phyloP scores from a whole-genome alignment of 352 stramenopile genomes.

The Globisporangium uncinulatum region DNA sequence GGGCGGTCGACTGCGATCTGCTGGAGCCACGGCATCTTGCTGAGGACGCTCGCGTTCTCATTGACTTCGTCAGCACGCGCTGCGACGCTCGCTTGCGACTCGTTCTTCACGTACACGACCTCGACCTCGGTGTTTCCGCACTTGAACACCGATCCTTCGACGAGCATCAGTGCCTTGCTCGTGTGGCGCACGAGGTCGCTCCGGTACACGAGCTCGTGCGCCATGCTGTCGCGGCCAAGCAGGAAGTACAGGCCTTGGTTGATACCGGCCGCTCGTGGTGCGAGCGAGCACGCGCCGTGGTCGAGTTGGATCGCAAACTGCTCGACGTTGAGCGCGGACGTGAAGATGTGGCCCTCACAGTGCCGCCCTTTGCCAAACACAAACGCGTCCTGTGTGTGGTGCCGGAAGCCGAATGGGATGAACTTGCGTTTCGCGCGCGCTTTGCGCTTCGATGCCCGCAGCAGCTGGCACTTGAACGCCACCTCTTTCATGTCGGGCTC shows the following conservation, averaged over 20 bases:
- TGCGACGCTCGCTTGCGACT: slow-evolving; percentile 8
- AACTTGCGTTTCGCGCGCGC: slow-evolving; percentile 34
- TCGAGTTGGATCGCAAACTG: slow-evolving; percentile 66
- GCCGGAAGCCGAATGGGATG: slow-evolving; percentile 48
- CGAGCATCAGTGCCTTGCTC: slow-evolving; percentile 67
- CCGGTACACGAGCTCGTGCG: slow-evolving; percentile 23
- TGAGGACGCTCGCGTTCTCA: slow-evolving; percentile 36
- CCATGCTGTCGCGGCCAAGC: slow-evolving; percentile 42
- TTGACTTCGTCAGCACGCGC: slow-evolving; percentile 28
- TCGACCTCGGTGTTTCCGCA: slow-evolving; percentile 55
- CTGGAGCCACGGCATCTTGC: slow-evolving; percentile 51
- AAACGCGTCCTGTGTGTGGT: slow-evolving; percentile 34
- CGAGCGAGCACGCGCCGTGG: slow-evolving; percentile 50
- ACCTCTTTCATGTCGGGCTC: slow-evolving; percentile 61
- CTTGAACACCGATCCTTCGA: slow-evolving; percentile 60
- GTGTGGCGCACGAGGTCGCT: slow-evolving; percentile 51
- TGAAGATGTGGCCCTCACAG: slow-evolving; percentile 57
- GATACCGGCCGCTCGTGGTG: slow-evolving; percentile 44
- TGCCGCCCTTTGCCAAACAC: slow-evolving; percentile 51
- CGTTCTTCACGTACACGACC: slow-evolving; percentile 51
- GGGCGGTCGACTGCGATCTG: slow-evolving; percentile 45
- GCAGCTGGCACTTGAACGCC: slow-evolving; percentile 53
- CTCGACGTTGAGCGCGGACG: slow-evolving; percentile 43
- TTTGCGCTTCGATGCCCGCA: slow-evolving; percentile 62
- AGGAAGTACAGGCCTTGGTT: slow-evolving; percentile 73